These are phyloP conservation scores for Penicillium goetzii DNA, from an alignment of 495 filamentous ascomycete genomes.

Conservation along the genomic window DNA sequence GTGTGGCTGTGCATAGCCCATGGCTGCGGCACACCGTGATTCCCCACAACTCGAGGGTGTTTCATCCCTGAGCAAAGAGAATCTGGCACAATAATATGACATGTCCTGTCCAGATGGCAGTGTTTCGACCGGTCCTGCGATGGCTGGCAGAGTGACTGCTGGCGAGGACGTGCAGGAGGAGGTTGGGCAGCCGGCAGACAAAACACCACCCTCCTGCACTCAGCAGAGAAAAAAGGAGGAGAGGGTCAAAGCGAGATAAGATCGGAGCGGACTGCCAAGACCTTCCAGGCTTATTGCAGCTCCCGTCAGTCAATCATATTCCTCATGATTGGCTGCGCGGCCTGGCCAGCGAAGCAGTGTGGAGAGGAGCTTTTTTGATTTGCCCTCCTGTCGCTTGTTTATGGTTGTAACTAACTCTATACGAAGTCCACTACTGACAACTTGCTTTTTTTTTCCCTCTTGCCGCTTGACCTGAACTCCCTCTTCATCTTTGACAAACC, in stretches of 20 bases:
- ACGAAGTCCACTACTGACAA: slow-evolving; percentile 1
- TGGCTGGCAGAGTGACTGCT: neutral
- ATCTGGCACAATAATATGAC: neutral
- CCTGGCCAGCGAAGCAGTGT: slow-evolving; percentile 24
- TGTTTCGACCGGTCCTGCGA: neutral
- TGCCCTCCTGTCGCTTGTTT: slow-evolving; percentile 15
- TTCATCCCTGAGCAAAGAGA: slow-evolving; percentile 18
- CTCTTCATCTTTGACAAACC: neutral
- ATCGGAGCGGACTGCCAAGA: slow-evolving; percentile 20
- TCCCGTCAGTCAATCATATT: slow-evolving; percentile 11
- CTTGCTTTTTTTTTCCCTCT: slow-evolving; percentile 5
- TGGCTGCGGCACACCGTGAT: slow-evolving; percentile 3
- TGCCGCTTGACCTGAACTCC: neutral
- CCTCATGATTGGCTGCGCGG: slow-evolving; percentile 25
- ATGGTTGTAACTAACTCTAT: neutral
- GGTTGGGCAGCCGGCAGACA: neutral
- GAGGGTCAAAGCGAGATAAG: neutral
- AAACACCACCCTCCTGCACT: neutral
- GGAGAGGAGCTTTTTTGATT: slow-evolving; percentile 21
- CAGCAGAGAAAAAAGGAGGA: neutral
- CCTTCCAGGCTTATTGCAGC: slow-evolving; percentile 24
- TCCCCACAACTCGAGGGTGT: slow-evolving; percentile 20
- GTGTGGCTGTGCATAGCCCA: slow-evolving; percentile 28
- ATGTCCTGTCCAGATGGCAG: neutral
- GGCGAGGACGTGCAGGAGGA: neutral